Conservation (phyloP, 768 basidiomycete genomes). For the Lactarius indigo region DNA sequence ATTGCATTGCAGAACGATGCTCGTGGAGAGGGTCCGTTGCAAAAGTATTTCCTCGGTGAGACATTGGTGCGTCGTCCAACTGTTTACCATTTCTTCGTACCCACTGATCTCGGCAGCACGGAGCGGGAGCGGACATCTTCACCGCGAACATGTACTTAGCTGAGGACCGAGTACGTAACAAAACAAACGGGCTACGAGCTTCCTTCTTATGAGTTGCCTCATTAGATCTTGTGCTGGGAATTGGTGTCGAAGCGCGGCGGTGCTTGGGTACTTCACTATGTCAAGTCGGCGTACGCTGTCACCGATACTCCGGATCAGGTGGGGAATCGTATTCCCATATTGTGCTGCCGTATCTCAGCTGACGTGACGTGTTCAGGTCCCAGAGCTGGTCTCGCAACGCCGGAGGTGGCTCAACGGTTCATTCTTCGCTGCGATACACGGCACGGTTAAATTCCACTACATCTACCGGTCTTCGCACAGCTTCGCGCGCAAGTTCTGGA, state of each 20-base stretch:
- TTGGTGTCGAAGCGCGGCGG: constrained; percentile 91
- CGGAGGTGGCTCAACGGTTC: constrained; percentile 97
- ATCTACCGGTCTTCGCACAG: constrained; percentile 88
- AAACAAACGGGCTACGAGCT: background rate
- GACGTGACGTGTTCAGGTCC: constrained; percentile 46
- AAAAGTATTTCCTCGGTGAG: constrained; percentile 97
- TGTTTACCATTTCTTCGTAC: background rate
- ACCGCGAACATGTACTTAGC: constrained; percentile 97
- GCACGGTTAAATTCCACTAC: constrained; percentile 90
- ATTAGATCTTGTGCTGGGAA: constrained; percentile 89
- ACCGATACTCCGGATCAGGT: constrained; percentile 94
- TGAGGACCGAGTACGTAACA: constrained; percentile 65
- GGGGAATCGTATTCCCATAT: no score
- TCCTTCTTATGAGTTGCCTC: constrained; percentile 3
- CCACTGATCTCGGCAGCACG: constrained; percentile 46
- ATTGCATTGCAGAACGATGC: constrained; percentile 87
- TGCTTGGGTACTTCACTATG: constrained; percentile 92
- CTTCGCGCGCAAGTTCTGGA: constrained; percentile 84
- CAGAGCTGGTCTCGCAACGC: constrained; percentile 92
- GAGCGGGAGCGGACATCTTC: constrained; percentile 84
- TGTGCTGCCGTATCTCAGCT: no score
- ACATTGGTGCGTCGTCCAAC: constrained; percentile 56
- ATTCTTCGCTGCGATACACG: constrained; percentile 96
- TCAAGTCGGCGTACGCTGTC: constrained; percentile 89
- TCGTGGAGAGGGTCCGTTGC: constrained; percentile 80